Percentiles rank a stretch among this genome's conserved stretches.
These are phyloP conservation scores for Chlorencoelia australis DNA, from an alignment of 2,329 filamentous ascomycete genomes.

Conservation along the genomic window DNA sequence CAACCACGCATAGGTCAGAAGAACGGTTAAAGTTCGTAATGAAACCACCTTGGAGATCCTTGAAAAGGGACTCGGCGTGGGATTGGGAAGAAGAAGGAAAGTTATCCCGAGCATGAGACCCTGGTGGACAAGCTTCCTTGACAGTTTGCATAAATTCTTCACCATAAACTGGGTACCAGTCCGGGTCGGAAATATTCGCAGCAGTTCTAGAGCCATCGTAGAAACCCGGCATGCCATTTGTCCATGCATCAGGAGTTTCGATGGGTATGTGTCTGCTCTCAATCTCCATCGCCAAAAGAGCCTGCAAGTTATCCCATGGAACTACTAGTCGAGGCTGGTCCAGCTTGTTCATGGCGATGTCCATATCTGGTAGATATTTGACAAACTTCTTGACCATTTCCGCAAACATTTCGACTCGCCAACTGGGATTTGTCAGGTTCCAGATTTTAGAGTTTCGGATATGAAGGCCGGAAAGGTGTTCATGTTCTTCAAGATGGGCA, in stretches of 20 bases:
- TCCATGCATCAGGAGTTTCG: conserved; percentile 33
- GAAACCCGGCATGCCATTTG: conserved; percentile 30
- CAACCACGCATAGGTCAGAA: conserved; percentile 46
- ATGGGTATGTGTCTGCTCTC: conserved; percentile 34
- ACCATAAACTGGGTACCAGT: conserved; percentile 27
- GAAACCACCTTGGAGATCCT: conserved; percentile 39
- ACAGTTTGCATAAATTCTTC: conserved; percentile 50
- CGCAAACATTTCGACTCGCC: conserved; percentile 33
- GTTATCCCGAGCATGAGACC: conserved; percentile 36
- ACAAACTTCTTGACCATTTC: conserved; percentile 34
- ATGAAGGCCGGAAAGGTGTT: conserved; percentile 21
- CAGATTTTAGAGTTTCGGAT: conserved; percentile 27
- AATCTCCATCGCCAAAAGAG: conserved; percentile 39
- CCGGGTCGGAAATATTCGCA: conserved; percentile 12
- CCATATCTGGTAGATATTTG: conserved; percentile 48
- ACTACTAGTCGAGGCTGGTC: conserved; percentile 55
- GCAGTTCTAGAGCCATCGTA: conserved; percentile 14
- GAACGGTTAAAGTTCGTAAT: conserved; percentile 48
- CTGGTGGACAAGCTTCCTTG: conserved; percentile 45
- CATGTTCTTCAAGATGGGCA: conserved; percentile 24
- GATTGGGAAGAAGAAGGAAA: conserved; percentile 26
- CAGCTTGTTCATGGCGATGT: conserved; percentile 56
- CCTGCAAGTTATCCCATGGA: conserved; percentile 44
- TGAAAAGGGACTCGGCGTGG: conserved; percentile 29
- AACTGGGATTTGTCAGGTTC: conserved; percentile 27